A percentile compares a stretch with the other conserved stretches of the same genome.
phyloP scores from a whole-genome alignment of 768 basidiomycete genomes.

The Phaeolepiota aurea region DNA sequence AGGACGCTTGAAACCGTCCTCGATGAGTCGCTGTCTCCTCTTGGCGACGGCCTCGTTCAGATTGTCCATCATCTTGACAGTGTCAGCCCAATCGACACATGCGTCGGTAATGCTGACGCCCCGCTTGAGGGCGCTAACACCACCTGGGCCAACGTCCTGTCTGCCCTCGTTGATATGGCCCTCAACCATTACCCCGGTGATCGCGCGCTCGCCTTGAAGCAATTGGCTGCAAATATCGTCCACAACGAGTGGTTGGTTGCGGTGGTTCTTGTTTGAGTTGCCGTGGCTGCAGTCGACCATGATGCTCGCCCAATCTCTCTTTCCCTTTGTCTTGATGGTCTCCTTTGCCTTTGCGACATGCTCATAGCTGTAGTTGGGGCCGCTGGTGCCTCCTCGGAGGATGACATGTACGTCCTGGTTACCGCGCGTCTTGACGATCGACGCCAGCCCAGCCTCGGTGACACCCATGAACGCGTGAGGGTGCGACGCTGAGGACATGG shows the following conservation, averaged over 20 bases:
- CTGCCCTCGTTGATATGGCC: conserved; percentile 86
- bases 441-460: conserved; percentile 80
- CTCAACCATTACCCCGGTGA: conserved; percentile 98
- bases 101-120: conserved; percentile 91
- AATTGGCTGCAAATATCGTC: conserved; percentile 71
- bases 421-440: conserved; percentile 88
- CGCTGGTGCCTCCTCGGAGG: conserved; percentile 85
- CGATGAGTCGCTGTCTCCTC: conserved; percentile 33
- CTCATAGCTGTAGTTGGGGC: conserved; percentile 81
- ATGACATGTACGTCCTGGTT: conserved; percentile 91
- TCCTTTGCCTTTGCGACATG: conserved; percentile 58
- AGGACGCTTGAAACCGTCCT: conserved; percentile 26
- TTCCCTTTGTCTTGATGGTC: conserved; percentile 48
- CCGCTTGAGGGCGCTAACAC: conserved; percentile 61
- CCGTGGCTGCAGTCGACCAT: conserved; percentile 93
- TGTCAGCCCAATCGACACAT: conserved; percentile 81
- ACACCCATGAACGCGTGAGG: conserved; percentile 97
- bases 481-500: conserved; percentile 86
- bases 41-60: conserved; percentile 54
- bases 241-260: conserved; percentile 81
- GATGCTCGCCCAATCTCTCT: conserved; percentile 53
- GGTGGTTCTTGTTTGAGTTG: conserved; percentile 93
- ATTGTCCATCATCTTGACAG: conserved; percentile 64
- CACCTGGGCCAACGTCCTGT: conserved; percentile 78
- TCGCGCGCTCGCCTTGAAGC: conserved; percentile 51